Base-by-base conservation (phyloP, 805 yeast genomes). In the Saccharomycopsis microspora region DNA sequence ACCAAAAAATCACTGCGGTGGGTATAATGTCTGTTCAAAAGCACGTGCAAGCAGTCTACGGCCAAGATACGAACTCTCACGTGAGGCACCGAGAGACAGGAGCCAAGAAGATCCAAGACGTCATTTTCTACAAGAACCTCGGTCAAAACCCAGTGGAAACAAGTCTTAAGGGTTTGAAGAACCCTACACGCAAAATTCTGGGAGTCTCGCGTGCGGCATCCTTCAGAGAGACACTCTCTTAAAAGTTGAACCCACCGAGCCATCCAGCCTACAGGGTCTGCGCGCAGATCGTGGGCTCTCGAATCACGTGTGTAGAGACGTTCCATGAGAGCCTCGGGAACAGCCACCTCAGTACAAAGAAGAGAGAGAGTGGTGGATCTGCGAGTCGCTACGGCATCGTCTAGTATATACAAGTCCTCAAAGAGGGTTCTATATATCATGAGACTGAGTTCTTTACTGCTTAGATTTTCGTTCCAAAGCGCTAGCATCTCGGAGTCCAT, bases 61-160 rank as follows among this genome's bases (percentile, higher is more conserved):
- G 96, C 88, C 52, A 89, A 72, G 0, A 87, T 82, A 60, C 86
- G 82, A 43, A 90, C 75, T 54, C 76, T 75, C 40, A 81, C 75
- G 56, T 82, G 80, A 32, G 75, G 69, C 5, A 80, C 66, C 38
- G 76, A 64, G 45, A 86, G 67, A 33, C 85, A 72, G 49, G 64
- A 64, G 49, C 87, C 72, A 39, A 93, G 67, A 9, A 82, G 74
- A 39, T 72, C 70, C 55, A 87, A 70, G 5, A 87, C 72, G 44
- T 85, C 78, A 44, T 84, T 79, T 39, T 72, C 66, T 41, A 81
- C 74, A 46, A 90, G 72, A 1, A 89, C 78, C 10, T 76, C 69
- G 2, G 96, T 90, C 45, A 85, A 75, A 5, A 89, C 76, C 98
- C 98, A 93, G 57, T 85, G 88, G 51, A 93, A 71, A 56, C 95